Evolutionary conservation across 805 yeast species (phyloP), one percentile per base, ranked within the genome.

Genomic region (Monosporozyma aerobia): DNA sequence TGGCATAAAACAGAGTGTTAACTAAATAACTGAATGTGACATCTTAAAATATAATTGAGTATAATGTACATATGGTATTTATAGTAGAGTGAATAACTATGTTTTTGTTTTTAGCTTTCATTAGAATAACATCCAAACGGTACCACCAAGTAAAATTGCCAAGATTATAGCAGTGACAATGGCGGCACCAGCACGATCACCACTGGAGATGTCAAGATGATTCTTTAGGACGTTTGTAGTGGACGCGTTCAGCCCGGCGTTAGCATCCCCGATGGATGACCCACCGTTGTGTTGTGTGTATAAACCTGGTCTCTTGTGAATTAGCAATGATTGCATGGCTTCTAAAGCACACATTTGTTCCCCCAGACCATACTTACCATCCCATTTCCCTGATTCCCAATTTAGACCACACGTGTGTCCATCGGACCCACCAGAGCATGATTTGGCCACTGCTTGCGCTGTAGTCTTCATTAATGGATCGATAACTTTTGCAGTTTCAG

Each of bases 181-280:
- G 48, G 95, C 95, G 1, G 97, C 97, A 49, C 98, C 98, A 1
- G 89, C 96, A 60, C 77, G 79, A 63, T 88, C 96, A 54, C 79
- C 81, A 0, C 73, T 67, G 0, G 80, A 72, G 44, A 90, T 80
- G 0, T 66, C 70, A 48, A 83, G 66, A 41, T 61, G 54, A 50
- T 61, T 61, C 58, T 59, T 59, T 54, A 60, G 44, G 54, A 76
- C 76, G 33, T 71, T 66, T 5, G 71, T 57, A 16, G 75, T 69
- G 1, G 67, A 68, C 2, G 77, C 58, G 55, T 69, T 63, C 7
- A 77, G 65, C 49, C 83, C 85, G 8, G 78, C 80, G 44, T 75
- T 69, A 3, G 79, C 76, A 56, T 81, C 73, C 56, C 87, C 85
- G 0, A 62, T 65, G 1, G 84, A 79, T 3, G 79, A 60, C 48